Percentiles rank a stretch among this genome's conserved stretches.
These are phyloP conservation scores for Stromatinia cepivora DNA, from an alignment of 2,329 filamentous ascomycete genomes.

Conservation along the genomic window DNA sequence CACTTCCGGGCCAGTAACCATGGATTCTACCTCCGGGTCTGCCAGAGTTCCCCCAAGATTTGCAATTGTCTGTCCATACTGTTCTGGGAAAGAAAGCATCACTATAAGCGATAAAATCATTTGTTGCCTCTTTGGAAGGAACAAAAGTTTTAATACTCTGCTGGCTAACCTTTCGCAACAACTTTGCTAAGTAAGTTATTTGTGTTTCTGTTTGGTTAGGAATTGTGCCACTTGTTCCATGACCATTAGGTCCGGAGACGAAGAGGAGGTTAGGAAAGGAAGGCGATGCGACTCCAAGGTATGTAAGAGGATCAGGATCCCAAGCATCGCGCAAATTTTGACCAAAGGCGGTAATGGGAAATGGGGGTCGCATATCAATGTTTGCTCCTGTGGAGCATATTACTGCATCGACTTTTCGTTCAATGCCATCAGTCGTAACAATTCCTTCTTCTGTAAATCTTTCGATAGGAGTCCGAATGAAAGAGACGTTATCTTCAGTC, in stretches of 20 bases:
- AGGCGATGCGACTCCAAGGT: conserved; percentile 62
- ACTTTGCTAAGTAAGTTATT: conserved; percentile 63
- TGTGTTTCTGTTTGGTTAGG: conserved; percentile 68
- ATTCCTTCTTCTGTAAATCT: conserved; percentile 61
- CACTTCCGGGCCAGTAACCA: conserved; percentile 69
- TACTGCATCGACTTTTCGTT: conserved; percentile 61
- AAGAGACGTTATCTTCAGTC: conserved; percentile 60
- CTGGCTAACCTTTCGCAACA: conserved; percentile 64
- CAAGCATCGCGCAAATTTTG: conserved; percentile 57
- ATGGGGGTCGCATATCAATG: conserved; percentile 57
- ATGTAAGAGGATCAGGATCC: conserved; percentile 63
- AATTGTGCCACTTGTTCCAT: conserved; percentile 59
- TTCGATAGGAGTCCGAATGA: conserved; percentile 57
- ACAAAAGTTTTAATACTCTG: conserved; percentile 65
- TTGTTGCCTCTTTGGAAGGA: conserved; percentile 58
- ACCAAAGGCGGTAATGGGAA: conserved; percentile 58
- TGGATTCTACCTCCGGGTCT: conserved; percentile 62
- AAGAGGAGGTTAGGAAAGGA: conserved; percentile 69
- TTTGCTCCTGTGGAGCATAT: conserved; percentile 71
- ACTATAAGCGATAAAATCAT: conserved; percentile 63
- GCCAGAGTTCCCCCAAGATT: conserved; percentile 71
- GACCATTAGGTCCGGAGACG: conserved; percentile 60
- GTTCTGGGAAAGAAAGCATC: conserved; percentile 57
- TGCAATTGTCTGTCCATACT: conserved; percentile 62
- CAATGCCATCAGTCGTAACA: conserved; percentile 56